phyloP scores from a whole-genome alignment of 2,329 filamentous ascomycete genomes.

The Rhytidhysteron rufulum region DNA sequence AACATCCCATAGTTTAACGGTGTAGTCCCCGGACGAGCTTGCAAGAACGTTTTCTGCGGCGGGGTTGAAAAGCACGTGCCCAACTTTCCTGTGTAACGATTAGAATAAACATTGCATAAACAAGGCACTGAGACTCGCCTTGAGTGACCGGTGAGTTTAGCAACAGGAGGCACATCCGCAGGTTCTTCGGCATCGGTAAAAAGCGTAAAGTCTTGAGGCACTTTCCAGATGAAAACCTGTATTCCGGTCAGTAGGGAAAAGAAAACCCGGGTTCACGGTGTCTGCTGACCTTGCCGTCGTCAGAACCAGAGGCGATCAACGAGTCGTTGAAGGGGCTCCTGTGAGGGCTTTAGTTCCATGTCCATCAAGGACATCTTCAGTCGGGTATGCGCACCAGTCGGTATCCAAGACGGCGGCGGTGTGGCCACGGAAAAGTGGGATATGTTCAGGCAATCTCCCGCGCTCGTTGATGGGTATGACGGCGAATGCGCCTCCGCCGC shows the following conservation, averaged over 20 bases:
- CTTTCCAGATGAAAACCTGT: conserved; percentile 85
- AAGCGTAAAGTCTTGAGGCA: conserved; percentile 82
- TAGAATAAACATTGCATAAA: conserved; percentile 8
- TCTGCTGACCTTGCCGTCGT: conserved; percentile 74
- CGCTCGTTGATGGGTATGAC: conserved; percentile 88
- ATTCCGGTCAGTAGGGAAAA: conserved; percentile 23
- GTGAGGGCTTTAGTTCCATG: conserved; percentile 7
- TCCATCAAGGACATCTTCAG: no score
- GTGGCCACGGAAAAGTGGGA: conserved; percentile 93
- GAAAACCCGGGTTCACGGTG: background rate
- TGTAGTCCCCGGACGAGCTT: conserved; percentile 91
- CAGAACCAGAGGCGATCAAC: conserved; percentile 87
- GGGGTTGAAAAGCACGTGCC: conserved; percentile 96
- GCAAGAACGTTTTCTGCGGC: conserved; percentile 93
- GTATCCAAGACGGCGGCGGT: conserved; percentile 95
- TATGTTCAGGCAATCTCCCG: conserved; percentile 85
- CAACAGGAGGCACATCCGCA: conserved; percentile 73
- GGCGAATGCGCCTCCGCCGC: conserved; percentile 93
- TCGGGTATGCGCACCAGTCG: conserved; percentile 73
- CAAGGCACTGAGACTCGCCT: conserved; percentile 52
- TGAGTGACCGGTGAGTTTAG: conserved; percentile 80
- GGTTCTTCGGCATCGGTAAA: conserved; percentile 81
- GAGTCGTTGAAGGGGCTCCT: conserved; percentile 97
- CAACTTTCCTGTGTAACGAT: conserved; percentile 70
- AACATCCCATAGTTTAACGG: conserved; percentile 94